A percentile compares a stretch with the other conserved stretches of the same genome.
phyloP scores from a whole-genome alignment of 2,329 filamentous ascomycete genomes.

The Botryotinia narcissicola region DNA sequence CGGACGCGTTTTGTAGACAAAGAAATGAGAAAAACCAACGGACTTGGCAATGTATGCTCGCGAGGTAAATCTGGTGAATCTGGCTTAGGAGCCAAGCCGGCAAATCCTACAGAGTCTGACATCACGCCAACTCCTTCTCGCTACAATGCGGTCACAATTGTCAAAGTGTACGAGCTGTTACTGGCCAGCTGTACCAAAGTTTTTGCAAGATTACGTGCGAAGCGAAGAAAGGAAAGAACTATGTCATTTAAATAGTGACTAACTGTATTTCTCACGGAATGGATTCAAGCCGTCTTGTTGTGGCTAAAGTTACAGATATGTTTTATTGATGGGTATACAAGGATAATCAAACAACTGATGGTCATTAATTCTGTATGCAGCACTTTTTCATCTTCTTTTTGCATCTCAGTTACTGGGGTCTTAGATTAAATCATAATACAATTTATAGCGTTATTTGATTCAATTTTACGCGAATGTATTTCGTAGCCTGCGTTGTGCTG shows the following conservation, averaged over 20 bases:
- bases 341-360: background rate
- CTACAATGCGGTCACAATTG: background rate
- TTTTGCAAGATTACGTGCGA: background rate
- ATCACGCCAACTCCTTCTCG: background rate
- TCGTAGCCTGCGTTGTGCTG: background rate
- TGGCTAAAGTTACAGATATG: accelerated
- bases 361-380: background rate
- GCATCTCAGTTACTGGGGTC: accelerated
- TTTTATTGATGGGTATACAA: background rate
- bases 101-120: background rate
- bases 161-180: background rate
- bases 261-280: background rate
- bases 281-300: accelerated
- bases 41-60: background rate
- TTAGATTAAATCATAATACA: background rate
- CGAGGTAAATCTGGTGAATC: background rate
- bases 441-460: accelerated
- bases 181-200: too few relatives aligned
- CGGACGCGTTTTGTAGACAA: background rate
- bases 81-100: background rate
- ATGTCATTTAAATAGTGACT: background rate
- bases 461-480: too few relatives aligned
- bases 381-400: background rate
- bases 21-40: too few relatives aligned
- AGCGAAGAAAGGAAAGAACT: background rate